Percentiles rank a stretch among this genome's conserved stretches.
Evolutionary conservation across 2,329 filamentous ascomycete genomes (phyloP).

Genomic region (Nigrospora osmanthi): DNA sequence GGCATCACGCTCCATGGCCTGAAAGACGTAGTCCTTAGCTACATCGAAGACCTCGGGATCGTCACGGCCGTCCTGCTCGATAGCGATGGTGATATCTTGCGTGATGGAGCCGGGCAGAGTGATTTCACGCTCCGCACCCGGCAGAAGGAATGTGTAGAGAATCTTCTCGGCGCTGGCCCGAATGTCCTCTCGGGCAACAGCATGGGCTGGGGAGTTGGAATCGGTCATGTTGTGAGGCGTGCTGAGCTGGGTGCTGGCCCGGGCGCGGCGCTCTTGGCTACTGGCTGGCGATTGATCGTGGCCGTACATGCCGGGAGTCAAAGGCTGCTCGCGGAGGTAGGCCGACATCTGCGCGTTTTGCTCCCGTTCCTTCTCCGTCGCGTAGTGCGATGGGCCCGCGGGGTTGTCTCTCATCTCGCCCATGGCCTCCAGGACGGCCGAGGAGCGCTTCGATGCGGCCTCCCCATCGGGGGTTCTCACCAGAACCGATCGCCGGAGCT

Average conservation of each 20-base stretch:
- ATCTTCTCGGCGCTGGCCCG: constrained; percentile 95
- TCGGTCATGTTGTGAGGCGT: constrained; percentile 58
- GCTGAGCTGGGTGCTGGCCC: constrained; percentile 49
- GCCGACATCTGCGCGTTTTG: constrained; percentile 88
- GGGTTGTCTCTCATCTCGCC: constrained; percentile 57
- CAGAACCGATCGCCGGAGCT: constrained; percentile 86
- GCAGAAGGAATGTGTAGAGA: constrained; percentile 92
- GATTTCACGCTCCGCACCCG: constrained; percentile 94
- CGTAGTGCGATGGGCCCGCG: constrained; percentile 54
- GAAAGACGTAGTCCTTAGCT: constrained; percentile 98
- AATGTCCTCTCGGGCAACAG: constrained; percentile 82
- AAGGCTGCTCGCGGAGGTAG: constrained; percentile 65
- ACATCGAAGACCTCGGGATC: constrained; percentile 96
- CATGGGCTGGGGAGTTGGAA: constrained; percentile 75
- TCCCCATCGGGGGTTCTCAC: constrained; percentile 89
- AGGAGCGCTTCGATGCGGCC: constrained; percentile 74
- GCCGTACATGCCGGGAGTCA: constrained; percentile 33
- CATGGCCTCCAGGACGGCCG: constrained; percentile 65
- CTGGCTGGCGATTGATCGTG: constrained; percentile 41
- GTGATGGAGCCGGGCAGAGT: constrained; percentile 84
- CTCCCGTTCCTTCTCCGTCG: constrained; percentile 64
- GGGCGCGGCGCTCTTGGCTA: constrained; percentile 36
- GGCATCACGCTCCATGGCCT: constrained; percentile 99
- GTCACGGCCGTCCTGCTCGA: constrained; percentile 86
- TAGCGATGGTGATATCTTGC: constrained; percentile 74